Percentiles rank a stretch among this genome's conserved stretches.
Evolutionary conservation across 768 basidiomycete genomes (phyloP).

Genomic region (Boletus sp.): DNA sequence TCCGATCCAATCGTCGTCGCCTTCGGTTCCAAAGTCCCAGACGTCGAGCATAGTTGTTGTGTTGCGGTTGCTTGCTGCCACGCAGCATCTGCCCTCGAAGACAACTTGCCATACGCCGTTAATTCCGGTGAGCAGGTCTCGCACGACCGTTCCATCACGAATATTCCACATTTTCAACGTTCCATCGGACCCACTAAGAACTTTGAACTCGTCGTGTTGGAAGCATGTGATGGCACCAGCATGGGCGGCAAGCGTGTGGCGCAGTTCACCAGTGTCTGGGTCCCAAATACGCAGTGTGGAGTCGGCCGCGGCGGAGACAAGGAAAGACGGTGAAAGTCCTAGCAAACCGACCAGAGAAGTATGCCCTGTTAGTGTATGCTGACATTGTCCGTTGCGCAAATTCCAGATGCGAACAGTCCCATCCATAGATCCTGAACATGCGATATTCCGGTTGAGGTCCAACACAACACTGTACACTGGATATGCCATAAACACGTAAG

Average conservation of each 20-base stretch:
- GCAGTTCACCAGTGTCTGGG: constrained; percentile 74
- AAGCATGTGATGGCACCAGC: constrained; percentile 99
- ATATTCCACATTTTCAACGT: constrained; percentile 99
- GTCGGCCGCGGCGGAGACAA: constrained; percentile 96
- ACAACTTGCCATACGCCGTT: constrained; percentile 98
- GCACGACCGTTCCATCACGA: constrained; percentile 76
- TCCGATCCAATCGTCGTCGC: constrained; percentile 78
- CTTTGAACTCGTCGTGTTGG: constrained; percentile 97
- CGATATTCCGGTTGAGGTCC: constrained; percentile 81
- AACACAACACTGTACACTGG: constrained; percentile 94
- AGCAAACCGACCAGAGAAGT: constrained; percentile 93
- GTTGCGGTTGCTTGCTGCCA: constrained; percentile 85
- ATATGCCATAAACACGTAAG: constrained; percentile 5
- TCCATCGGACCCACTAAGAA: constrained; percentile 92
- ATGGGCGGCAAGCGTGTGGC: constrained; percentile 83
- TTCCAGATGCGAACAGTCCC: constrained; percentile 96
- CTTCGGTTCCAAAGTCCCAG: constrained; percentile 81
- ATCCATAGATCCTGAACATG: constrained; percentile 98
- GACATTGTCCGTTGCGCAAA: constrained; percentile 73
- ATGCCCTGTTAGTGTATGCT: constrained; percentile 83
- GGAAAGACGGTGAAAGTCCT: constrained; percentile 81
- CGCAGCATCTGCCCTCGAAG: constrained; percentile 91
- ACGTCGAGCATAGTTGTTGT: constrained; percentile 80
- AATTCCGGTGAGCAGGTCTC: constrained; percentile 87
- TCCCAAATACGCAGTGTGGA: constrained; percentile 95